A percentile compares a stretch with the other conserved stretches of the same genome.
Evolutionary conservation across 148 eudicot species (phyloP).

Genomic region (Rhododendron griersonianum): DNA sequence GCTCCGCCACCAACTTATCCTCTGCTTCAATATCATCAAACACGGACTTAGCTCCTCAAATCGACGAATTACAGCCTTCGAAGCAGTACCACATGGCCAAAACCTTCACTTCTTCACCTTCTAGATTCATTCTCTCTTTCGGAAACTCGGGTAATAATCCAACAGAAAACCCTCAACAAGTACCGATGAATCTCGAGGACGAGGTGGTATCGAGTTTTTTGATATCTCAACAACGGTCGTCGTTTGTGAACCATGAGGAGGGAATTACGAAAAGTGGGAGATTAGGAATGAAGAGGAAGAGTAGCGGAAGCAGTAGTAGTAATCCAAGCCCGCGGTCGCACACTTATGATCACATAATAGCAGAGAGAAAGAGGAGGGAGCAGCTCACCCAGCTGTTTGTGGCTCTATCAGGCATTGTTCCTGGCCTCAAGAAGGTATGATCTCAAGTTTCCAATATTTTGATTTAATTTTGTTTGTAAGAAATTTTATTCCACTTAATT

Average conservation of each 20-base stretch:
- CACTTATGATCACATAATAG: constrained; percentile 9
- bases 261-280: neutral
- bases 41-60: neutral
- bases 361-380: constrained; percentile 20
- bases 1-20: constrained; percentile 6
- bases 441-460: neutral
- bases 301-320: neutral
- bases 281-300: neutral
- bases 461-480: neutral
- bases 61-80: neutral
- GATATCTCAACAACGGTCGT: neutral
- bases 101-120: neutral
- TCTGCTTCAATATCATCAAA: neutral
- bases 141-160: neutral
- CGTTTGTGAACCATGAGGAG: neutral
- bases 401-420: constrained; percentile 16
- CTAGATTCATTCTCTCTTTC: neutral
- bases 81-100: neutral
- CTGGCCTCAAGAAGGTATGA: constrained; percentile 22
- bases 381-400: constrained; percentile 14
- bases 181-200: neutral
- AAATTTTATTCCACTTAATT: no score
- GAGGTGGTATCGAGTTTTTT: neutral
- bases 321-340: constrained; percentile 8
- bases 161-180: neutral